Percentiles rank a stretch among this genome's conserved stretches.
These are phyloP conservation scores for Ganoderma leucocontextum DNA, from an alignment of 1,284 basidiomycete species.

Conservation along the genomic window DNA sequence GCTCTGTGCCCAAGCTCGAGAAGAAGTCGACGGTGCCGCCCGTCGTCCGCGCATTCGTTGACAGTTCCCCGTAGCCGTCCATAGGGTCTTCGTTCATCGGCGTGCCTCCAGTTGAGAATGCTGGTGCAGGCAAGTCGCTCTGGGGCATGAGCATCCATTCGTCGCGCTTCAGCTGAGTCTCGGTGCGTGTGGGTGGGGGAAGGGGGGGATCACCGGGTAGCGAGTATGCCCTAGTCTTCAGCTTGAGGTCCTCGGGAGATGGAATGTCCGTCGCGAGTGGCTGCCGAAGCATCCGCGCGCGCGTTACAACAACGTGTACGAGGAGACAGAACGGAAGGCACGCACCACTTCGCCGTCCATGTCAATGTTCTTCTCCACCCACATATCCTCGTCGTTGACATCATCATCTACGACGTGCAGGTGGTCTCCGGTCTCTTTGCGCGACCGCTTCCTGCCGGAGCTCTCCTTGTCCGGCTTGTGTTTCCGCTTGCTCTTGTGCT, in stretches of 20 bases:
- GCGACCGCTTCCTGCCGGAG: conserved; percentile 45
- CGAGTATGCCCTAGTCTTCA: conserved; percentile 65
- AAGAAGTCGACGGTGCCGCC: conserved; percentile 84
- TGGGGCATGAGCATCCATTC: conserved; percentile 89
- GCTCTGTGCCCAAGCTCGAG: conserved; percentile 80
- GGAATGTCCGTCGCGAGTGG: conserved; percentile 78
- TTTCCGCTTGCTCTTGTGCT: conserved; percentile 58
- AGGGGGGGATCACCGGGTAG: conserved; percentile 53
- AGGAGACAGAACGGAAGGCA: conserved; percentile 24
- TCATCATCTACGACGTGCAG: conserved; percentile 73
- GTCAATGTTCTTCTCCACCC: conserved; percentile 89
- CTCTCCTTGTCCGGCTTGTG: conserved; percentile 54
- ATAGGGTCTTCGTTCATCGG: conserved; percentile 61
- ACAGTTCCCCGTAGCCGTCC: conserved; percentile 76
- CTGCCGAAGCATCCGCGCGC: conserved; percentile 44
- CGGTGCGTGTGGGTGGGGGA: conserved; percentile 53
- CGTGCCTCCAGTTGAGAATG: conserved; percentile 34
- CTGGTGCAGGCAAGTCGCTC: conserved; percentile 36
- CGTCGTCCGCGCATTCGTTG: conserved; percentile 54
- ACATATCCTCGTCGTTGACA: conserved; percentile 73
- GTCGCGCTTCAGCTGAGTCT: conserved; percentile 71
- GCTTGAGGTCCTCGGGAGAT: conserved; percentile 75
- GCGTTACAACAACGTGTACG: conserved; percentile 8
- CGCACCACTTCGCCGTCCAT: conserved; percentile 77
- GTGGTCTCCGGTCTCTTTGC: conserved; percentile 41